Base-by-base conservation (phyloP, 495 filamentous ascomycete genomes). In the Rhypophila decipiens region DNA sequence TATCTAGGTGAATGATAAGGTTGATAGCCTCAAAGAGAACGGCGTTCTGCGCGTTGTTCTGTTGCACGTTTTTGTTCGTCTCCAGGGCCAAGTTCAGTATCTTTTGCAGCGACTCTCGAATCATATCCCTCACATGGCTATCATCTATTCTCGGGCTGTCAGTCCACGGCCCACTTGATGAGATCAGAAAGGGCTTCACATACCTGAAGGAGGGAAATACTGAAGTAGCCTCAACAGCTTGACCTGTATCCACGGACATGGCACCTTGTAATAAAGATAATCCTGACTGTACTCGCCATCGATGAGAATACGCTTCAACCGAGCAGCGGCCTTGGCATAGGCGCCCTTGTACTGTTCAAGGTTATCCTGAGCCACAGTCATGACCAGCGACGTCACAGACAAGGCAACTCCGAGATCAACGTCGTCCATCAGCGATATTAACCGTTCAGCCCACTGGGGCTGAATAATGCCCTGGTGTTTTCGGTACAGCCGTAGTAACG, bases 21-120 rank as follows among this genome's bases (percentile, higher is more conserved):
- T 97, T 96, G 66, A 99, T 97, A 39, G 90, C 94, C 72, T 99
- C 94, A 53, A 99, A 99, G 1, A 99, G 77, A 21, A 99, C 88
- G 1, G 94, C 94, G 57, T 99, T 97, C 58, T 97, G 94, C 1
- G 94, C 94, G 67, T 99, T 99, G 63, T 99, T 99, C 62, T 99
- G 93, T 68, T 99, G 94, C 13, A 97, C 94, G 54, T 99, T 97
- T 70, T 97, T 99, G 11, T 88, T 91, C 58, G 88, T 87, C 53
- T 95, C 89, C 73, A 95, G 80, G 1, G 93, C 93, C 27, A 84
- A 68, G 58, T 96, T 85, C 59, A 99, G 78, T 13, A 96, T 94
- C 56, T 85, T 87, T 61, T 91, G 84, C 19, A 97, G 67, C 5
- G 91, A 93, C 55, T 96, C 87, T 24, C 94, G 85, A 41, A 99